phyloP scores from a whole-genome alignment of 78 protist genomes.

The Emiliania huxleyi region DNA sequence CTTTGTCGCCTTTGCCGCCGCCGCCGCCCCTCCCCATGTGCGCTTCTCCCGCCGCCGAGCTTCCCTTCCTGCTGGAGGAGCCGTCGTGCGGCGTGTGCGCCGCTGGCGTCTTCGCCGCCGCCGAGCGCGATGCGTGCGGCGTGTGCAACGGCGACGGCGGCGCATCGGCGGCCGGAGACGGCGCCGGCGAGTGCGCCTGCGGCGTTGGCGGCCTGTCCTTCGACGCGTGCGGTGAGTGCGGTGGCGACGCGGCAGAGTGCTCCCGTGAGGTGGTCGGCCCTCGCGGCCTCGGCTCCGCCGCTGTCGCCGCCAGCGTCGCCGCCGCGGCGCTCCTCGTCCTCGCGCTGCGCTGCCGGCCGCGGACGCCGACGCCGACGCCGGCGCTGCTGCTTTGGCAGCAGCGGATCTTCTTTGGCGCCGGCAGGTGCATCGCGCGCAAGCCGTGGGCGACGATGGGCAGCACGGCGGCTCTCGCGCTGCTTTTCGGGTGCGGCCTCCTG shows the following conservation, averaged over 20 bases:
- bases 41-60: neutral
- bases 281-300: neutral
- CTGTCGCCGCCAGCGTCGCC: neutral
- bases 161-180: neutral
- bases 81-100: neutral
- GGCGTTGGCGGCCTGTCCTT: neutral
- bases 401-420: neutral
- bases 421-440: neutral
- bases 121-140: neutral
- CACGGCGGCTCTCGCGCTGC: neutral
- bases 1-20: neutral
- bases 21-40: neutral
- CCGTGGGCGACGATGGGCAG: neutral
- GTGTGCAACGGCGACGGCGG: neutral
- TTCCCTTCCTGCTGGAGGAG: neutral
- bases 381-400: neutral
- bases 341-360: neutral
- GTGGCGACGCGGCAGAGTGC: neutral
- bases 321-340: neutral
- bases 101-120: neutral
- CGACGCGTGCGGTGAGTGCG: neutral
- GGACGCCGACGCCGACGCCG: neutral
- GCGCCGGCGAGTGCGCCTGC: neutral
- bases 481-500: neutral
- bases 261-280: neutral